Evolutionary conservation across 2,329 filamentous ascomycete species (phyloP), one percentile per base, ranked within the genome.

Genomic region (Scleromitrula shiraiana): DNA sequence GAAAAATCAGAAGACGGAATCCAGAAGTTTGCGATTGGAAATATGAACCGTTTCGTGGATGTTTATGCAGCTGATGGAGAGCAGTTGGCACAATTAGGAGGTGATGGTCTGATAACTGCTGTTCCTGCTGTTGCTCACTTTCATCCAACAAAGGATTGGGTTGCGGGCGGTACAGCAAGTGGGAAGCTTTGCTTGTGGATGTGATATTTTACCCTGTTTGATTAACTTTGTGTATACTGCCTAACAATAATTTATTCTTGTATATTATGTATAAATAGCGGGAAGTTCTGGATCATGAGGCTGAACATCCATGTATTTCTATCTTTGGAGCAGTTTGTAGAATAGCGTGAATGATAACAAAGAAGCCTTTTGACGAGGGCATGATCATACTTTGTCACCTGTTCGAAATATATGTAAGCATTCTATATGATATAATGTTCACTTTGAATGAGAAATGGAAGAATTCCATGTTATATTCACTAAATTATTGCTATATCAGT

Each of bases 1-100:
- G 72, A 78, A 26, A 75, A 78, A 38, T 91, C 93, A 0, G 70
- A 75, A 27, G 88, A 93, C 50, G 82, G 83, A 7, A 80, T 94
- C 5, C 83, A 95, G 54, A 88, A 91, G 52, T 89, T 98, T 59
- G 86, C 81, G 20, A 91, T 98, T 49, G 93, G 88, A 1, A 98
- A 97, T 58, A 97, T 97, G 93, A 95, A 95, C 63, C 80, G 93
- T 1, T 97, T 96, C 59, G 88, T 97, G 1, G 93, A 98, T 62
- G 77, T 98, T 0, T 98, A 85, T 64, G 85, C 84, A 0, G 76
- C 81, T 0, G 78, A 85, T 41, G 93, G 93, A 0, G 83, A 88
- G 59, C 91, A 97, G 64, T 69, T 98, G 4, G 91, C 87, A 0
- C 91, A 97, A 65, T 67, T 95, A 0, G 88, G 83, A 1, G 88